Evolutionary conservation across 139 green algal genomes (phyloP).

Genomic region (Auxenochlorella pyrenoidosa): DNA sequence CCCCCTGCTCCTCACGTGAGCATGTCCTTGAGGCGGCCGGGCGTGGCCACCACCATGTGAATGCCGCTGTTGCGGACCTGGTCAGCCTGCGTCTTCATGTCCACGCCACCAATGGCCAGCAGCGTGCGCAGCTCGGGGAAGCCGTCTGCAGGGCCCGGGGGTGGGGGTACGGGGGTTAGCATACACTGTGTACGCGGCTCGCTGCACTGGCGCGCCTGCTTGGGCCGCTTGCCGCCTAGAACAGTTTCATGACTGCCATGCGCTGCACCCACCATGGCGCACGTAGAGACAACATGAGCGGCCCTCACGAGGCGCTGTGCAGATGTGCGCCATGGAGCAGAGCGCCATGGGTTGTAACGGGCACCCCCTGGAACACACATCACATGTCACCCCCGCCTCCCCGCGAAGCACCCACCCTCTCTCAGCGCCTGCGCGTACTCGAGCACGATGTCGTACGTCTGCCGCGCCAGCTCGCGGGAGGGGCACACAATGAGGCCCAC

Average conservation of each 20-base stretch:
- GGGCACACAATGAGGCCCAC: conserved; percentile 94
- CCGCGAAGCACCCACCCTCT: background rate
- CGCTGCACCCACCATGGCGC: no score
- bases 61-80: conserved; percentile 69
- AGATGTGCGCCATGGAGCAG: no score
- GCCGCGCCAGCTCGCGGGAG: conserved; percentile 92
- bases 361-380: no score
- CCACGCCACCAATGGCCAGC: conserved; percentile 89
- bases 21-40: conserved; percentile 96
- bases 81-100: conserved; percentile 60
- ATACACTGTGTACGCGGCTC: background rate
- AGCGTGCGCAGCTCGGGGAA: conserved; percentile 84
- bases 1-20: conserved; percentile 74
- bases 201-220: no score
- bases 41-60: conserved; percentile 94
- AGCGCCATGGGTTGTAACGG: no score
- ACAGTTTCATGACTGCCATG: no score
- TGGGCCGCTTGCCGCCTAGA: no score
- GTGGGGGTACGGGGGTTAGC: background rate
- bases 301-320: no score
- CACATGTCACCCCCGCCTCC: no score
- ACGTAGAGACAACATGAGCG: no score
- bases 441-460: conserved; percentile 88
- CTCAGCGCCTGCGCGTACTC: conserved; percentile 47
- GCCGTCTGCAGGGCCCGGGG: conserved; percentile 34